phyloP scores from a whole-genome alignment of 2,329 filamentous ascomycete genomes.

The Epichloe amarillans region DNA sequence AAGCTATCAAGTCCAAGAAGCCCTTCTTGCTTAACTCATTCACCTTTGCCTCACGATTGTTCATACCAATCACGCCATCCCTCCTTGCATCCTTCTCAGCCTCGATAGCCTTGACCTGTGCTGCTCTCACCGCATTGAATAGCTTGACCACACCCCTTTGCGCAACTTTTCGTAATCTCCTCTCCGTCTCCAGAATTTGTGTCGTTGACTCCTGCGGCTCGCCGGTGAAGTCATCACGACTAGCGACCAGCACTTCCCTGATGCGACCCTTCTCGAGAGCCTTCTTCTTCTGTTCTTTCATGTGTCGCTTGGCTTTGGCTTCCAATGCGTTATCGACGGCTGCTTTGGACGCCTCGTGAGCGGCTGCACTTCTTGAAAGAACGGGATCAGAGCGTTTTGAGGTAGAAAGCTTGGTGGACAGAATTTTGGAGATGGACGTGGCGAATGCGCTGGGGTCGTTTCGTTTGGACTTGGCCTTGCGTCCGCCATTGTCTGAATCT shows the following conservation, averaged over 20 bases:
- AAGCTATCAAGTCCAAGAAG: slow-evolving; percentile 79
- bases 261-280: slow-evolving; percentile 79
- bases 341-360: slow-evolving; percentile 57
- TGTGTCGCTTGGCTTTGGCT: slow-evolving; percentile 61
- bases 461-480: slow-evolving; percentile 55
- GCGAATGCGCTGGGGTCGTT: slow-evolving; percentile 89
- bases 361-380: slow-evolving; percentile 68
- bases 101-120: slow-evolving; percentile 77
- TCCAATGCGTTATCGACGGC: slow-evolving; percentile 68
- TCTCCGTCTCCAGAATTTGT: slow-evolving; percentile 57
- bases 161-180: slow-evolving; percentile 70
- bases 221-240: slow-evolving; percentile 38
- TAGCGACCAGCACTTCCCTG: slow-evolving; percentile 63
- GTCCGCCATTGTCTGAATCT: slow-evolving; percentile 8
- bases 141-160: slow-evolving; percentile 90
- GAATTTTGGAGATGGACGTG: slow-evolving; percentile 84
- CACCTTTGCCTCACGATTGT: slow-evolving; percentile 70
- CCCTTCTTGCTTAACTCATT: slow-evolving; percentile 97
- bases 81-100: slow-evolving; percentile 57
- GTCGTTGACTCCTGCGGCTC: slow-evolving; percentile 32
- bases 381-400: slow-evolving; percentile 79
- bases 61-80: slow-evolving; percentile 65
- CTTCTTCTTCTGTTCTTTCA: slow-evolving; percentile 67
- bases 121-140: slow-evolving; percentile 88
- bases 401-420: slow-evolving; percentile 74